Evolutionary conservation across 139 green algal species (phyloP), one percentile per base, ranked within the genome.

Genomic region (Chlorella vulgaris): DNA sequence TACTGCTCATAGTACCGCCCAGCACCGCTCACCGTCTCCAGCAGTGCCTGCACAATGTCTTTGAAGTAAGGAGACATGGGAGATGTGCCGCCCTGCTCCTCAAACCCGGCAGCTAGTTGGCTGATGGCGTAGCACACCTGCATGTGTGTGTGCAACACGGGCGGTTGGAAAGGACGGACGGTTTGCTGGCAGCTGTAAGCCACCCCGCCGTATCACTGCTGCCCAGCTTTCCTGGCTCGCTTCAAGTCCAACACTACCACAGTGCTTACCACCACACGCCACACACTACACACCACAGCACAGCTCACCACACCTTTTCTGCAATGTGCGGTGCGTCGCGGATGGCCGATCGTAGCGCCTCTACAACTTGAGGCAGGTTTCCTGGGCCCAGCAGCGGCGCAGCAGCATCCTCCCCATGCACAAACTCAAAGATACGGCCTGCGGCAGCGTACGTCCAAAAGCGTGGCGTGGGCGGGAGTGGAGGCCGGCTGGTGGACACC

Each of bases 361-460:
- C 74, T 22, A 98, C 76, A 42, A 95, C 92, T 51, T 92, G 79
- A 4, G 89, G 76, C 66, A 97, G 80, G 43, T 89, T 89, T 38
- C 87, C 38, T 24, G 90, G 38, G 26, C 74, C 92, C 55, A 92
- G 81, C 10, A 95, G 68, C 33, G 87, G 76, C 67, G 68, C 84
- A 40, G 60, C n/a, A 7, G 61, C 24, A n/a, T 88, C 73, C 22
- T 85, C 83, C 28, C 87, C 86, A 67, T 98, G 95, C 81, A 98
- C 87, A 85, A 96, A 96, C 89, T 99, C 93, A 83, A 97, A 98
- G 40, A 99, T 97, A 58, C 94, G 92, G 26, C 92, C 88, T 89
- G 86, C 47, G 68, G 21, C 31, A 38, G 38, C n/a, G n/a, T n/a
- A n/a, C n/a, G n/a, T n/a, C n/a, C n/a, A 39, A 18, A 29, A 19